phyloP scores from a whole-genome alignment of 768 basidiomycete genomes.

The Baorangia bicolor region DNA sequence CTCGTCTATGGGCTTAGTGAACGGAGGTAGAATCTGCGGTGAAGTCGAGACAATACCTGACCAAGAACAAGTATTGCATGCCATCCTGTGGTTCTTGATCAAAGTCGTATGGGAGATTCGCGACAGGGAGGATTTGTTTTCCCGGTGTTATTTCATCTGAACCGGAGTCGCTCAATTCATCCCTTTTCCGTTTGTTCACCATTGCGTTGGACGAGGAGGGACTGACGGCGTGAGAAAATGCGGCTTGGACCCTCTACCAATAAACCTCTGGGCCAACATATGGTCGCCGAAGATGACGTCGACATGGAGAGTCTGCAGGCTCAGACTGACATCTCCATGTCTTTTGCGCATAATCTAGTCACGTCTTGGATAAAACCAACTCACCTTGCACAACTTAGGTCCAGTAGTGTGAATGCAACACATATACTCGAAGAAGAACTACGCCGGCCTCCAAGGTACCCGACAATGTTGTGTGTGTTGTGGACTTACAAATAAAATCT shows the following conservation, averaged over 20 bases:
- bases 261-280: no score
- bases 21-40: not conserved
- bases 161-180: slow-evolving; percentile 49
- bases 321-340: slow-evolving; percentile 80
- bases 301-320: slow-evolving; percentile 72
- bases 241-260: not conserved
- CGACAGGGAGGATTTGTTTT: slow-evolving; percentile 77
- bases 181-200: slow-evolving; percentile 55
- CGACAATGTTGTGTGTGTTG: not conserved
- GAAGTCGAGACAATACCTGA: slow-evolving; percentile 50
- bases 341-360: slow-evolving; percentile 69
- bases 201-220: slow-evolving; percentile 11
- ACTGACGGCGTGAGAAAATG: slow-evolving; percentile 21
- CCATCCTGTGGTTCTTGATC: slow-evolving; percentile 67
- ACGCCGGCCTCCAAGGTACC: slow-evolving; percentile 68
- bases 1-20: slow-evolving; percentile 51
- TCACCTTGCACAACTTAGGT: slow-evolving; percentile 37
- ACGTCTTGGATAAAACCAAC: slow-evolving; percentile 74
- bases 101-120: slow-evolving; percentile 70
- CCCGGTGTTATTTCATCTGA: slow-evolving; percentile 63
- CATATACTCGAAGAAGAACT: slow-evolving; percentile 66
- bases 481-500: slow-evolving; percentile 7
- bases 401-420: slow-evolving; percentile 35
- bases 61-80: slow-evolving; percentile 77
- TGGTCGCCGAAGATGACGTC: slow-evolving; percentile 52